Evolutionary conservation across 1,139 yeast genomes (phyloP).

Genomic region (Kurtzmaniella quercitrusa): DNA sequence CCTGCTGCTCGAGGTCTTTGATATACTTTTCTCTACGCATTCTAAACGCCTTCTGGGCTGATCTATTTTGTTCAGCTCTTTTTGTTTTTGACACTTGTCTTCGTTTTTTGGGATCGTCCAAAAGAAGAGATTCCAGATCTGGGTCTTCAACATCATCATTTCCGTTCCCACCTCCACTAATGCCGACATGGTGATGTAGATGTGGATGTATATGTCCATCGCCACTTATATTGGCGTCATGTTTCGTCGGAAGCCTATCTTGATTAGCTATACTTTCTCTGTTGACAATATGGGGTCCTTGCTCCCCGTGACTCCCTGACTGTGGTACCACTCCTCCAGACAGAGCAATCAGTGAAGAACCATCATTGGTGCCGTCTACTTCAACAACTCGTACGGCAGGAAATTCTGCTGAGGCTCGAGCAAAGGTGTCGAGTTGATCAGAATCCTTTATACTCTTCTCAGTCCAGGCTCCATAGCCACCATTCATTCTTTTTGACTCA

Average conservation of each 20-base stretch:
- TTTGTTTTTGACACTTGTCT: constrained; percentile 60
- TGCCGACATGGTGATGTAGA: not conserved
- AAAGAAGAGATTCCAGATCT: not conserved
- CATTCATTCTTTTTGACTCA: constrained; percentile 16
- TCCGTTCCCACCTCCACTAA: not conserved
- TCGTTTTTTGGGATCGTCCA: constrained; percentile 1
- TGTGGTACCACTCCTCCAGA: constrained; percentile 3
- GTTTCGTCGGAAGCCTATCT: not conserved
- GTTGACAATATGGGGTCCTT: constrained; percentile 7
- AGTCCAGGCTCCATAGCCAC: constrained; percentile 22
- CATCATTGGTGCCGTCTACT: constrained; percentile 25
- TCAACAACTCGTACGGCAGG: constrained; percentile 27
- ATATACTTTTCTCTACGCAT: constrained; percentile 74
- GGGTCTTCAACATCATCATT: not conserved
- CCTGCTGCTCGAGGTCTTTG: constrained; percentile 70
- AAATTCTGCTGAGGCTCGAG: constrained; percentile 21
- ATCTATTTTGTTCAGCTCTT: constrained; percentile 85
- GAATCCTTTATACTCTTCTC: constrained; percentile 17
- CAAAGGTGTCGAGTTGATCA: constrained; percentile 29
- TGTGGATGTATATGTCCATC: not conserved
- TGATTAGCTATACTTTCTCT: not conserved
- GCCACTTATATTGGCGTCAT: not conserved
- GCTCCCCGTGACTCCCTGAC: constrained; percentile 8
- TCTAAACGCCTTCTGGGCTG: constrained; percentile 85
- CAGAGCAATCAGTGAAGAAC: constrained; percentile 13